Evolutionary conservation across 2,329 filamentous ascomycete genomes (phyloP), one percentile per base, ranked within the genome.

Genomic region (Cladosporium phlei): DNA sequence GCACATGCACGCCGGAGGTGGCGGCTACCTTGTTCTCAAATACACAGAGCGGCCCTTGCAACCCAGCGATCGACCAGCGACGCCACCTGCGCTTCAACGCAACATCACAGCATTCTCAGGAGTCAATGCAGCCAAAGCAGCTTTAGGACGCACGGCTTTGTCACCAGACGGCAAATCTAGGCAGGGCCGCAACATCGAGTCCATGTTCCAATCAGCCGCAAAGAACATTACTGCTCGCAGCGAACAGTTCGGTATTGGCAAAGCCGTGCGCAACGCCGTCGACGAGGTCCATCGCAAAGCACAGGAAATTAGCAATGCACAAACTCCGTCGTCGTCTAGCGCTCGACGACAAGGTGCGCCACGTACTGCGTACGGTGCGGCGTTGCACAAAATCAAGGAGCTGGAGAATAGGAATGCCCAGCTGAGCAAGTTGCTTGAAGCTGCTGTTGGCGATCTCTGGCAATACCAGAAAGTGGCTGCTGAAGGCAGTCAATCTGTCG

Each of bases 281-380:
- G 83, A 82, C 7, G 88, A 94, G 65, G 84, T 91, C 39, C 79
- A 79, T 50, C 85, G 85, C 58, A 89, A 88, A 54, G 79, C 90
- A 54, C 78, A 85, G 58, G 77, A 76, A 22, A 72, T 85, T 24
- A 83, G 86, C 52, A 77, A 59, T 4, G 50, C 58, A 16, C 63
- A 60, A 25, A 60, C 61, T 5, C 61, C 62, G 3, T 55, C 59
- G 3, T 52, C 59, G 4, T 12, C 53, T 50, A 19, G 63, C 64
- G 27, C 28, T 4, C 59, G 64, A 4, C 60, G 62, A 24, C 53
- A 59, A 12, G 46, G 32, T 20, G 42, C 79, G 47, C 70, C 73
- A 2, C 70, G 75, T 24, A 71, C 68, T 22, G 63, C 68, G 11
- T 67, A 47, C 6, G 44, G 69, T 17, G 22, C 56, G 10, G 38